phyloP scores from a whole-genome alignment of 352 stramenopile species.

The Globisporangium perplexum region DNA sequence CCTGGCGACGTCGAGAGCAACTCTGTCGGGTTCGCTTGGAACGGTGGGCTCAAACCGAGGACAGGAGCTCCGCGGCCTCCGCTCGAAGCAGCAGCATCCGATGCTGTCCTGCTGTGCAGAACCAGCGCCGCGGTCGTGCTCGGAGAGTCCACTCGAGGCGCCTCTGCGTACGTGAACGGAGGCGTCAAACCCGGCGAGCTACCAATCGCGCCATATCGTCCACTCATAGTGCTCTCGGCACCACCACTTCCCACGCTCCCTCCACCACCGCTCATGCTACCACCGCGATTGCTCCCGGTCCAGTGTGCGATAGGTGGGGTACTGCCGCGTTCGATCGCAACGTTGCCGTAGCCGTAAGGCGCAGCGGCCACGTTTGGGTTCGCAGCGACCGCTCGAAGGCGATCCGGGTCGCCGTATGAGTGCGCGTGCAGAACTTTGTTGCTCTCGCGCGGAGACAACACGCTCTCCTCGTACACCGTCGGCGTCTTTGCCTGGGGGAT shows the following conservation, averaged over 20 bases:
- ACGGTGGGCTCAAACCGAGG: conserved; percentile 50
- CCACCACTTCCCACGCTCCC: too few relatives aligned
- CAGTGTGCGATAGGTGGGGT: conserved; percentile 16
- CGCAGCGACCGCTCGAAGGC: conserved; percentile 28
- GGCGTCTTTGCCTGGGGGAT: conserved; percentile 57
- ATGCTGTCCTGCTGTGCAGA: conserved; percentile 2
- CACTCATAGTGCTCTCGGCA: background rate
- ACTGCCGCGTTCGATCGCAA: conserved; percentile 40
- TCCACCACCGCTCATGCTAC: conserved; percentile 3
- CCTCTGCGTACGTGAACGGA: conserved; percentile 22
- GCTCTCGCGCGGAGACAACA: conserved; percentile 12
- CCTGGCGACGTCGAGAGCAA: conserved; percentile 66
- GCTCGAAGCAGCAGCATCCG: background rate
- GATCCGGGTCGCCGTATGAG: conserved; percentile 60
- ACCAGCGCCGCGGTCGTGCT: conserved; percentile 18
- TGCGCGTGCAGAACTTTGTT: conserved; percentile 49
- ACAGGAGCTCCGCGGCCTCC: conserved; percentile 16
- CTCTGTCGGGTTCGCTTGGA: conserved; percentile 62
- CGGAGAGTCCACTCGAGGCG: background rate
- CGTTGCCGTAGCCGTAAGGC: conserved; percentile 75
- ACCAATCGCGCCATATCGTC: conserved; percentile 5
- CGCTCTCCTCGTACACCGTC: conserved; percentile 21
- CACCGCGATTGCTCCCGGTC: conserved; percentile 22
- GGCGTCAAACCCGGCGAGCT: conserved; percentile 28
- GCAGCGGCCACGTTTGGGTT: conserved; percentile 67